A percentile compares a stretch with the other conserved stretches of the same genome.
Conservation (phyloP, 139 green algal genomes). For the Micractinium sp. region DNA sequence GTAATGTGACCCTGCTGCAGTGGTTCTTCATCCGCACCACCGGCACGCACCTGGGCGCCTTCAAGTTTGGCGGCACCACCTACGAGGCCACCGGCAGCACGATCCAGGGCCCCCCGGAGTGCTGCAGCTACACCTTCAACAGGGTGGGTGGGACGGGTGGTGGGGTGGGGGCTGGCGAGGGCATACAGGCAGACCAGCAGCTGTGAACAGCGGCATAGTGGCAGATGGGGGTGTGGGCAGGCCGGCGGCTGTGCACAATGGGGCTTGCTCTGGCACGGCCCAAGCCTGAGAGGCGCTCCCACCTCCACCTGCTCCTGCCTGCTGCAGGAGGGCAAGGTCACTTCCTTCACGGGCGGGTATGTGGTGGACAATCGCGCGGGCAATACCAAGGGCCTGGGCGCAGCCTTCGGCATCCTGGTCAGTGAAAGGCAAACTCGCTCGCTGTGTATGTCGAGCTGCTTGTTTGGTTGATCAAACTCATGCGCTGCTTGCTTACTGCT, state of each 20-base stretch:
- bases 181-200: background rate
- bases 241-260: background rate
- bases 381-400: constrained; percentile 74
- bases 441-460: constrained; percentile 60
- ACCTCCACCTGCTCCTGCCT: background rate
- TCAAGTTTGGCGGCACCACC: constrained; percentile 54
- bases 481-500: background rate
- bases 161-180: background rate
- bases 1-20: too few relatives aligned
- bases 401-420: constrained; percentile 72
- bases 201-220: too few relatives aligned
- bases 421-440: background rate
- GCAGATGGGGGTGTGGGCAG: too few relatives aligned
- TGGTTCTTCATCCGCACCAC: constrained; percentile 71
- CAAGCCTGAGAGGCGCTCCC: background rate
- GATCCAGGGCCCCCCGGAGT: constrained; percentile 59
- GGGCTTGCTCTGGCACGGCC: background rate
- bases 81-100: constrained; percentile 59
- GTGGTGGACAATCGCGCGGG: constrained; percentile 65
- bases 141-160: background rate
- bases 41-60: constrained; percentile 55
- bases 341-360: constrained; percentile 66
- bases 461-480: background rate
- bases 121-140: constrained; percentile 68
- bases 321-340: constrained; percentile 57